Evolutionary conservation across 768 basidiomycete species (phyloP), one percentile per base, ranked within the genome.

Genomic region (Lentinula boryana): DNA sequence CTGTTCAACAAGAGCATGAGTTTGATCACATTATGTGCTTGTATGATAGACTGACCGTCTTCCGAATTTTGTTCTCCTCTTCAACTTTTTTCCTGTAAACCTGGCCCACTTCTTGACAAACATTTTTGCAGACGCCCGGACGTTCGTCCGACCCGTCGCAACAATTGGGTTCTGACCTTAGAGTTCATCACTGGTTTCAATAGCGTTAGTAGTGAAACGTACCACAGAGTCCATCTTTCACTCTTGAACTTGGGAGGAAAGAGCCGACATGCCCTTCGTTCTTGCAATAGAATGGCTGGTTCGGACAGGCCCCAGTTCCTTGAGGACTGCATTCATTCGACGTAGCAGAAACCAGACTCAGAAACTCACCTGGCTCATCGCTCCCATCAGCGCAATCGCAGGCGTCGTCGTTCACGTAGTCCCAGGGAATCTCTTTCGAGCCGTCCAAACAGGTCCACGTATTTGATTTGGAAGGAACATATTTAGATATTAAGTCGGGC

Each of bases 61-160:
- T 91, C 41, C 84, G 82, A 41, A 91, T 74, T 74, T 93, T 95
- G 36, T 78, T 77, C 67, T 90, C 87, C n/a, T 83, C 90, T 43
- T 88, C 89, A 33, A 76, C 74, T 69, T 84, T 81, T 72, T 82
- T 84, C 65, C 86, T 77, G 72, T 91, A 84, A 35, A 68, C 83
- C 61, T 84, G 82, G 1, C 95, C 94, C 48, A 91, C 79, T 68
- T 88, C 84, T 51, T 80, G 78, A 70, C 97, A 99, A 2, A 74
- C 75, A 71, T 97, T 86, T 38, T 80, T 73, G 71, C 97, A 99
- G 15, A 88, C 78, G 16, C 93, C 93, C 9, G 83, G 72, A 27
- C 78, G 81, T 74, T 99, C 97, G 72, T 99, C 96, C 0, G 94
- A 93, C 12, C 96, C 96, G 66, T 99, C 96, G 68, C 96, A 99